These are phyloP conservation scores for Xylariaceae sp. DNA, from an alignment of 2,329 filamentous ascomycete species.

Conservation along the genomic window DNA sequence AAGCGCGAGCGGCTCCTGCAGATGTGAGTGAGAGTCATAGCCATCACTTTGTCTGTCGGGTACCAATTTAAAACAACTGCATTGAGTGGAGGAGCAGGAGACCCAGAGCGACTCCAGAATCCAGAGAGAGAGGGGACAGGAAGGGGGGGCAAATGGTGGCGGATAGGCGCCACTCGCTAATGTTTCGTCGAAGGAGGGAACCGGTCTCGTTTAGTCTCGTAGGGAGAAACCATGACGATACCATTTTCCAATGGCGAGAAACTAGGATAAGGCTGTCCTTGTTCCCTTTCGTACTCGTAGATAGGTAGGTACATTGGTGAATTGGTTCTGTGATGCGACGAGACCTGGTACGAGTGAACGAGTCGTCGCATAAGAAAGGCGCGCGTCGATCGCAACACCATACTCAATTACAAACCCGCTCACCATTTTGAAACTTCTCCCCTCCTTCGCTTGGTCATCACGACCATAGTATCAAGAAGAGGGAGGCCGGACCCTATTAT, in stretches of 20 bases:
- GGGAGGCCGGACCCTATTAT: not conserved
- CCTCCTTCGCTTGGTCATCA: conserved; percentile 12
- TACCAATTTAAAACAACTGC: conserved; percentile 1
- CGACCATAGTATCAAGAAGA: conserved; percentile 1
- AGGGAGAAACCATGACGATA: no score
- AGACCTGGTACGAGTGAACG: no score
- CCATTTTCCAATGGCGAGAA: not conserved
- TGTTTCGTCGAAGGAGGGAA: not conserved
- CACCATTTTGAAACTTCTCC: not conserved
- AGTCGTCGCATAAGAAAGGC: conserved; percentile 4
- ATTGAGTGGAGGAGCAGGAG: not conserved
- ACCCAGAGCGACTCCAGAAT: no score
- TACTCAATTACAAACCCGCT: not conserved
- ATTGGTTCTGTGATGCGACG: no score
- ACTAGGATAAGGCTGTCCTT: conserved; percentile 16
- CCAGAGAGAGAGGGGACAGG: no score
- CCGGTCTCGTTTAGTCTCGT: no score
- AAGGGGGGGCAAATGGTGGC: not conserved
- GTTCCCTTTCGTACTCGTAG: not conserved
- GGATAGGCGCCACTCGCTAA: conserved; percentile 5
- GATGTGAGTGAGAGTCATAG: not conserved
- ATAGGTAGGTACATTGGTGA: no score
- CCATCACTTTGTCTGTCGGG: not conserved
- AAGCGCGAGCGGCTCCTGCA: not conserved
- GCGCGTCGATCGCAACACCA: conserved; percentile 3